Evolutionary conservation across 1,284 basidiomycete species (phyloP).

Genomic region (Cryptococcus neoformans): DNA sequence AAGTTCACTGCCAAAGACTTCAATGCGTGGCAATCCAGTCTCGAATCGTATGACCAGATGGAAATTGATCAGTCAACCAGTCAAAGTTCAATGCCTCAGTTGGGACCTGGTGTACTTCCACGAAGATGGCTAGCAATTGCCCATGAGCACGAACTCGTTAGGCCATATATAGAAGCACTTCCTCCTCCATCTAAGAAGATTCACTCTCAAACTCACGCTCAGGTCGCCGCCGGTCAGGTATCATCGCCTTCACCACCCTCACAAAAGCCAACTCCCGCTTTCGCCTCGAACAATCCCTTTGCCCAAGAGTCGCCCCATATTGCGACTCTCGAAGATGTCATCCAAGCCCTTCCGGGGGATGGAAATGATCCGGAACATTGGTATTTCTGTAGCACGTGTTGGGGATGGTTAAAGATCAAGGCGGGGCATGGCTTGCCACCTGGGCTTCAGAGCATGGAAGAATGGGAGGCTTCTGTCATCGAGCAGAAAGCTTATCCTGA

Average conservation of each 20-base stretch:
- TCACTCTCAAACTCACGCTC: background rate
- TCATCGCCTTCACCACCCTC: background rate
- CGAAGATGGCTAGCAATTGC: constrained; percentile 22
- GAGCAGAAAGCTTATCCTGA: background rate
- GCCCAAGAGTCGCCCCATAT: background rate
- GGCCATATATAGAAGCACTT: constrained; percentile 26
- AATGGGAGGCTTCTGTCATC: constrained; percentile 15
- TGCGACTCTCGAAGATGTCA: constrained; percentile 25
- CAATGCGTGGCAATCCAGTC: constrained; percentile 14
- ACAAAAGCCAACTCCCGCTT: no score
- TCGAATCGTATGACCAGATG: constrained; percentile 13
- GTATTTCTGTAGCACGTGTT: constrained; percentile 43
- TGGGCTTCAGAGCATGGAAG: constrained; percentile 16
- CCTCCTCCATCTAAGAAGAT: constrained; percentile 17
- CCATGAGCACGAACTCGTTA: constrained; percentile 35
- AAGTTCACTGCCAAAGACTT: constrained; percentile 3
- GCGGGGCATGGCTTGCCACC: constrained; percentile 11
- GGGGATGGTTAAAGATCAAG: constrained; percentile 35
- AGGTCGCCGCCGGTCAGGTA: background rate
- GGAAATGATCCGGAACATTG: constrained; percentile 23
- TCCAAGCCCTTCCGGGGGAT: constrained; percentile 35
- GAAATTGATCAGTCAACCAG: constrained; percentile 14
- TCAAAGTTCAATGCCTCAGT: constrained; percentile 18
- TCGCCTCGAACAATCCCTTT: no score
- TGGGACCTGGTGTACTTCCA: constrained; percentile 34